These are phyloP conservation scores for Simplicillium sp. DNA, from an alignment of 2,329 filamentous ascomycete genomes.

Conservation along the genomic window DNA sequence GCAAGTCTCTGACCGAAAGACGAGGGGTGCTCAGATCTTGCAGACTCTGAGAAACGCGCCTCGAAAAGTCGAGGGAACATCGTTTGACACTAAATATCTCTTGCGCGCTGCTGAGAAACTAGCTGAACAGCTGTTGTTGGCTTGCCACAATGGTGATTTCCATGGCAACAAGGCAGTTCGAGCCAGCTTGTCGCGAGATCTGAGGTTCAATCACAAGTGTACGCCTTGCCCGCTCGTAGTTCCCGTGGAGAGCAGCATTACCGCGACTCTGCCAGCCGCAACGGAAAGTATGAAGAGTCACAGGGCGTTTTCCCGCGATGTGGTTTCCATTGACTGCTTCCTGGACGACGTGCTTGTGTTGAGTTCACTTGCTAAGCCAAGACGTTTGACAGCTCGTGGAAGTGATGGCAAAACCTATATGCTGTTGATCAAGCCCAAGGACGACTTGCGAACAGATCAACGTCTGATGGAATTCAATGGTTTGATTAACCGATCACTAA, in stretches of 20 bases:
- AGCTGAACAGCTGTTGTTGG: constrained; percentile 68
- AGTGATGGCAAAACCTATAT: constrained; percentile 85
- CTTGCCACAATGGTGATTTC: constrained; percentile 70
- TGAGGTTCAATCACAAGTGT: constrained; percentile 76
- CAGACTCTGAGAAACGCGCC: constrained; percentile 34
- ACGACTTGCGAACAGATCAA: constrained; percentile 94
- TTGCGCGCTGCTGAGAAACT: constrained; percentile 74
- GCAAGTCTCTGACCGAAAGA: constrained; percentile 55
- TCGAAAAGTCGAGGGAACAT: constrained; percentile 41
- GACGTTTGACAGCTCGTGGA: constrained; percentile 79
- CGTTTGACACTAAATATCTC: constrained; percentile 57
- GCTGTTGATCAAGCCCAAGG: constrained; percentile 93
- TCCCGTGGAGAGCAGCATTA: constrained; percentile 76
- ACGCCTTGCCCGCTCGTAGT: constrained; percentile 82
- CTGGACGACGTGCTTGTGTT: constrained; percentile 83
- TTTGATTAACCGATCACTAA: constrained; percentile 93
- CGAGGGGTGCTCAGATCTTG: constrained; percentile 42
- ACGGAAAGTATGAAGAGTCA: constrained; percentile 68
- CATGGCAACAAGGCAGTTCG: constrained; percentile 55
- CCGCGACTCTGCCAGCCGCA: constrained; percentile 66
- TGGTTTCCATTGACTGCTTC: constrained; percentile 74
- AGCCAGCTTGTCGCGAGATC: constrained; percentile 67
- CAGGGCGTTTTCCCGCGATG: constrained; percentile 78
- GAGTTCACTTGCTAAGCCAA: constrained; percentile 83
- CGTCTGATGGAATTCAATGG: constrained; percentile 98